These are phyloP conservation scores for Leccinum pallidistipes DNA, from an alignment of 1,284 basidiomycete genomes.

Conservation along the genomic window DNA sequence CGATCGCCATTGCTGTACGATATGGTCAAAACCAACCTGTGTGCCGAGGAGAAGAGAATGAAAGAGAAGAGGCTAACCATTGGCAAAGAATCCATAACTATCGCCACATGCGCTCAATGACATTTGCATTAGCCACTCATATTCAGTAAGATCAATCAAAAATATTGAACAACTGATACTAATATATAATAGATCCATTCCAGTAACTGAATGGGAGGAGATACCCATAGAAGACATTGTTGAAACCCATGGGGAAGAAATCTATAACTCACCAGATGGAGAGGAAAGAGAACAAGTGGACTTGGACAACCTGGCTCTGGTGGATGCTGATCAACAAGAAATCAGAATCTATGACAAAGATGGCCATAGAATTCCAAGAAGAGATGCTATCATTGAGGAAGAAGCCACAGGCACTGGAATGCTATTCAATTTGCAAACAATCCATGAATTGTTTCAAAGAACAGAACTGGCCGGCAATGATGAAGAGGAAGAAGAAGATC, in stretches of 20 bases:
- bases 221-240: neutral
- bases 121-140: conserved; percentile 5
- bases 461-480: too few species aligned
- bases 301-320: neutral
- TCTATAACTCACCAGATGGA: neutral
- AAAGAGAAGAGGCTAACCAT: neutral
- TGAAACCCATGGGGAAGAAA: too few species aligned
- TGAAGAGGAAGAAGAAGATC: neutral
- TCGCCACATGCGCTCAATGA: neutral
- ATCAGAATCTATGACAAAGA: neutral
- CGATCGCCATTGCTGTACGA: neutral
- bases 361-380: neutral
- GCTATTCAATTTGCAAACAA: neutral
- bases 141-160: neutral
- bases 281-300: neutral
- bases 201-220: neutral
- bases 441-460: conserved; percentile 1
- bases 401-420: too few species aligned
- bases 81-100: neutral
- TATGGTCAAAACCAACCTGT: neutral
- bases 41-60: neutral
- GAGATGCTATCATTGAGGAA: neutral
- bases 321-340: neutral
- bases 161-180: too few species aligned
- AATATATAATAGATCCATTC: too few species aligned